Evolutionary conservation across 148 eudicot genomes (phyloP).

Genomic region (Polygonum maritimum): DNA sequence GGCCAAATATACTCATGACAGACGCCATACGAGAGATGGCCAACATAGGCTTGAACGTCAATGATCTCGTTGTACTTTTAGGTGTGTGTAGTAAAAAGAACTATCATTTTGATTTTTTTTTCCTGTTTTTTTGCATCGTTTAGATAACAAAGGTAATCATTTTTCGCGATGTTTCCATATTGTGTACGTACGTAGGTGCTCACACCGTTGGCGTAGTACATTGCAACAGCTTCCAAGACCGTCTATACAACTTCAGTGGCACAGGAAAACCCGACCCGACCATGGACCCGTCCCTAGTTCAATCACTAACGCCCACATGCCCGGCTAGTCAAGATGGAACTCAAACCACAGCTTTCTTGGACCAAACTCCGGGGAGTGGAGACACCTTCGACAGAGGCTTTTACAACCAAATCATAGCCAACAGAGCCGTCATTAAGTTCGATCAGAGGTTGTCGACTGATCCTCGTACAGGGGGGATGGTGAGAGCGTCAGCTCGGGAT

Average conservation of each 20-base stretch:
- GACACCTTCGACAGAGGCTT: constrained; percentile 15
- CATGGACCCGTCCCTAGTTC: constrained; percentile 15
- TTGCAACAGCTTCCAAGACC: constrained; percentile 16
- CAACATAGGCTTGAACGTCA: constrained; percentile 20
- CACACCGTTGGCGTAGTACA: constrained; percentile 18
- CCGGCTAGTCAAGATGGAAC: not conserved
- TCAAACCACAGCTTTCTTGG: constrained; percentile 1
- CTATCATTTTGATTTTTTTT: not conserved
- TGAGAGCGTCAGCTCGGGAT: not conserved
- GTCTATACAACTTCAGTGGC: constrained; percentile 12
- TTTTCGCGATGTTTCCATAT: not conserved
- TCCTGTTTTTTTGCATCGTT: not conserved
- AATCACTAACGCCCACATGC: constrained; percentile 4
- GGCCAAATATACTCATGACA: constrained; percentile 19
- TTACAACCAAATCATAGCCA: constrained; percentile 14
- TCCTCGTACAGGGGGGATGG: not conserved
- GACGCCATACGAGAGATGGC: constrained; percentile 20
- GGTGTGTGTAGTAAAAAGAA: constrained; percentile 5
- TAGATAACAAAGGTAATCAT: not conserved
- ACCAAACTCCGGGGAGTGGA: constrained; percentile 12
- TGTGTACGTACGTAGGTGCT: not conserved
- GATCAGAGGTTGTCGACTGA: constrained; percentile 18
- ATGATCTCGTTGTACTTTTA: constrained; percentile 28
- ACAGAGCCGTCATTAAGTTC: constrained; percentile 17
- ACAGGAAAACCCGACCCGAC: constrained; percentile 14